Evolutionary conservation across 331 rosid species (phyloP), one percentile per base, ranked within the genome.

Genomic region (Spiraea crenata): DNA sequence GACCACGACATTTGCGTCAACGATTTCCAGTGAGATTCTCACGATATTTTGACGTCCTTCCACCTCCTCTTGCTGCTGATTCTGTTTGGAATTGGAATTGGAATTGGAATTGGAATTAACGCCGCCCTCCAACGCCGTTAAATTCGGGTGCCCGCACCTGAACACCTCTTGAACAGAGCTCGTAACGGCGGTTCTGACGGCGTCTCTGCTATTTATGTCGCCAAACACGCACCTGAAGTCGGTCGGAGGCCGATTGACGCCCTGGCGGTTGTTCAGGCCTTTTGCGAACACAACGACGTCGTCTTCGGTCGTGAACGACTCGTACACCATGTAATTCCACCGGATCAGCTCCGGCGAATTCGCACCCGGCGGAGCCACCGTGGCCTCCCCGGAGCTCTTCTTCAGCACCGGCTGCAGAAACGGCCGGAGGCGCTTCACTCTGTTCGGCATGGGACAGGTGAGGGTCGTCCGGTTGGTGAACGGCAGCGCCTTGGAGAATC

Each of bases 161-260:
- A 91, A 91, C 0, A 91, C 88, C 63, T 91, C 96, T 58, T 91
- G 96, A 1, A 44, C 55, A 13, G 97, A 89, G 77, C 81, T 83
- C 2, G 87, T 82, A 6, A 91, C 90, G 77, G 77, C 49, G 67
- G 78, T 86, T 31, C 48, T 79, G 9, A 85, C 71, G 68, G 79
- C 68, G 12, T 14, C 35, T 7, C 54, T 2, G 4, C 37, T 19
- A 4, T 51, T 25, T 25, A 25, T 69, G 51, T 77, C 44, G 1
- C 77, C 76, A 44, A 90, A 86, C 31, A 91, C 74, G 66, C 97
- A 89, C 19, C 73, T 75, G 57, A 91, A 84, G 11, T 83, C 85
- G 20, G 20, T 17, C 0, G 87, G 88, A 1, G 84, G 44, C 15
- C 83, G 69, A 64, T 73, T 80, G 10, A 15, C 34, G 0, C 91